Percentiles rank a stretch among this genome's conserved stretches.
phyloP scores from a whole-genome alignment of 2,329 filamentous ascomycete species.

The Fusarium coicis region DNA sequence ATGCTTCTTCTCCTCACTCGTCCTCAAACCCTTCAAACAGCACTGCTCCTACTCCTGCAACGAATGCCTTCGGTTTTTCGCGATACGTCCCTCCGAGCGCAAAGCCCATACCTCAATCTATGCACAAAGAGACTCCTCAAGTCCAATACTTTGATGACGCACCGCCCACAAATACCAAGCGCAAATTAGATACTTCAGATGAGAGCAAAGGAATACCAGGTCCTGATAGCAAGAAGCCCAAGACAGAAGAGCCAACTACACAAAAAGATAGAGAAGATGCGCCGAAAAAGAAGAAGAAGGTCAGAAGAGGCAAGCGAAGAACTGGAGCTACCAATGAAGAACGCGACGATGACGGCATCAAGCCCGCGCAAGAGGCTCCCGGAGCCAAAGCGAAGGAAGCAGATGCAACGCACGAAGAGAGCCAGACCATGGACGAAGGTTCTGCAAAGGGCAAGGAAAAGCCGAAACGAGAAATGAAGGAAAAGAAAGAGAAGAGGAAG shows the following conservation, averaged over 20 bases:
- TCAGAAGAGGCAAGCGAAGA: slow-evolving; percentile 38
- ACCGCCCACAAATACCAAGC: slow-evolving; percentile 45
- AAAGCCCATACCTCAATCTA: slow-evolving; percentile 33
- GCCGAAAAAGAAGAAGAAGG: slow-evolving; percentile 42
- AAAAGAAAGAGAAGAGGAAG: slow-evolving; percentile 19
- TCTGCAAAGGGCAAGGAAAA: slow-evolving; percentile 42
- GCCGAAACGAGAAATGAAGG: slow-evolving; percentile 18
- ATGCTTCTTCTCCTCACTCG: background rate
- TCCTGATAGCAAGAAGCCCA: slow-evolving; percentile 51
- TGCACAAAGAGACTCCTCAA: slow-evolving; percentile 12
- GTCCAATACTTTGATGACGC: slow-evolving; percentile 47
- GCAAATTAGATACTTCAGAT: slow-evolving; percentile 51
- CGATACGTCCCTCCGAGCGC: slow-evolving; percentile 54
- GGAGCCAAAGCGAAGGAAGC: slow-evolving; percentile 42
- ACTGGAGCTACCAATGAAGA: slow-evolving; percentile 25
- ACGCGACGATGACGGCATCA: slow-evolving; percentile 23
- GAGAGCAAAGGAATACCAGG: slow-evolving; percentile 42
- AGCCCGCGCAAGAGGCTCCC: slow-evolving; percentile 6
- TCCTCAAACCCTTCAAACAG: background rate
- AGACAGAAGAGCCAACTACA: slow-evolving; percentile 33
- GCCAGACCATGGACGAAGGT: slow-evolving; percentile 42
- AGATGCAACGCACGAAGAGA: slow-evolving; percentile 46
- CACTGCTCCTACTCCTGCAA: background rate
- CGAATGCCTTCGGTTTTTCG: slow-evolving; percentile 49
- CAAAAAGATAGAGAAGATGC: slow-evolving; percentile 21